Evolutionary conservation across 2,329 filamentous ascomycete genomes (phyloP), one percentile per base, ranked within the genome.

Genomic region (Hysterium pulicare): DNA sequence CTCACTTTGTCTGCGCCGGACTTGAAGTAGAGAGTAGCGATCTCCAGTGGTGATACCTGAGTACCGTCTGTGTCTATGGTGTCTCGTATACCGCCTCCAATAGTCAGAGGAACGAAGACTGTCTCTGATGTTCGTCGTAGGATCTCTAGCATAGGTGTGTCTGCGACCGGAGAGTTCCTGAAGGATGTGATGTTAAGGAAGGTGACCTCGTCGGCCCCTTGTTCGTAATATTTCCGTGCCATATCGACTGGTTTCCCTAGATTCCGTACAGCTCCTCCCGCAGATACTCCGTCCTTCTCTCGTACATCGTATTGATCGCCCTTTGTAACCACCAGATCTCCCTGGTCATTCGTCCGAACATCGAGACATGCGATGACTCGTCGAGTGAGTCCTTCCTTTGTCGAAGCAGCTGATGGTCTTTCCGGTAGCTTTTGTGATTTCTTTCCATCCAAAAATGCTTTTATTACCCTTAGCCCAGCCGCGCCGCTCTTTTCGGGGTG

Each of bases 161-260:
- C 93, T 51, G 84, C 87, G 10, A 97, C 71, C 6, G 93, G 93
- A 52, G 90, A 95, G 72, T 97, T 93, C 48, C 93, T 84, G 79
- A 98, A 98, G 16, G 86, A 93, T 1, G 91, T 98, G 62, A 98
- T 98, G 76, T 98, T 98, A 54, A 98, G 78, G 69, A 98, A 98
- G 1, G 91, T 95, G 42, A 98, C 81, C 70, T 98, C 93, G 68
- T 98, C 93, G 10, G 93, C 90, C 46, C 93, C 93, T 70, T 95
- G 89, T 61, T 94, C 85, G 74, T 97, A 98, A 75, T 98, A 98
- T 59, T 81, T 83, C 68, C 82, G 82, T 7, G 93, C 93, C 80
- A 98, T 87, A 51, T 95, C 90, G 37, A 98, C 90, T 2, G 93
- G 93, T 70, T 98, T 98, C 51, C 93, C 93, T 3, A 98, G 77